Percentiles rank a stretch among this genome's conserved stretches.
Conservation (phyloP, 129 eudicot genomes). For the Dittrichia graveolens region DNA sequence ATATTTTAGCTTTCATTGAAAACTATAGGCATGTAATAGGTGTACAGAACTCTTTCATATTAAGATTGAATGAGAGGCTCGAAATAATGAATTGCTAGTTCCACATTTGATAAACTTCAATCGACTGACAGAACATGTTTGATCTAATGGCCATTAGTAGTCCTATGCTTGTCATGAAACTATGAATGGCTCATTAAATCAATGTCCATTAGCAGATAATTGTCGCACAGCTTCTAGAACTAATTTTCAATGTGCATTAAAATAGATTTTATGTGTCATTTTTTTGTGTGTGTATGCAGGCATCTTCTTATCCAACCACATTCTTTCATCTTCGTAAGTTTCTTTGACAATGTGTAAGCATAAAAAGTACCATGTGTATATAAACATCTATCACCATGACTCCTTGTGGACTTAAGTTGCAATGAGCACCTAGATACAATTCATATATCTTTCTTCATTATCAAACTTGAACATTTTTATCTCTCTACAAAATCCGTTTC, state of each 20-base stretch:
- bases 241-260: neutral
- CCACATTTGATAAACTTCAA: neutral
- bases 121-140: neutral
- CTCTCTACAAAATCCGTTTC: neutral
- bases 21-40: neutral
- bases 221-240: neutral
- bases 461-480: neutral
- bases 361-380: too few species aligned
- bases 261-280: neutral
- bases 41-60: neutral
- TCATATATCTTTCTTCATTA: neutral
- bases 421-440: neutral
- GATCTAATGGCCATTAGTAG: neutral
- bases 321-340: too few species aligned
- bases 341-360: too few species aligned
- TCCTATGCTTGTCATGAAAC: too few species aligned
- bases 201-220: neutral
- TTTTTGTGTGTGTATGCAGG: neutral
- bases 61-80: neutral
- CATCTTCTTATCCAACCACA: too few species aligned
- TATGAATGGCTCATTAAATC: too few species aligned
- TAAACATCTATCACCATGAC: too few species aligned
- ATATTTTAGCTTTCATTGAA: conserved; percentile 26
- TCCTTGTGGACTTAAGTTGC: too few species aligned
- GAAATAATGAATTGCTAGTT: neutral